A percentile compares a stretch with the other conserved stretches of the same genome.
phyloP scores from a whole-genome alignment of 2,329 filamentous ascomycete genomes.

The Elsinoe necatrix region DNA sequence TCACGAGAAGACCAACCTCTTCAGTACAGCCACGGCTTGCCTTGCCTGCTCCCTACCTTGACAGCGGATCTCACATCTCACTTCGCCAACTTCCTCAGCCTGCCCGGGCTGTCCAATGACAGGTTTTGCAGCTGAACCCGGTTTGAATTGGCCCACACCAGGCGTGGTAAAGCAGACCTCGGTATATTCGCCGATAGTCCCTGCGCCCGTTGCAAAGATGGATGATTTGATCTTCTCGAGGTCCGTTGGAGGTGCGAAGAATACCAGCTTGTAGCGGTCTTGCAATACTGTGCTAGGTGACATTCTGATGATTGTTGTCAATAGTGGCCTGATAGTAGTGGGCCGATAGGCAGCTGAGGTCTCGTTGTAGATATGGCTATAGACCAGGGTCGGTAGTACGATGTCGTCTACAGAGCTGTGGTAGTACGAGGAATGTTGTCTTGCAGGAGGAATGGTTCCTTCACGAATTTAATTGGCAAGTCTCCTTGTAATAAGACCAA shows the following conservation, averaged over 20 bases:
- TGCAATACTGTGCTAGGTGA: constrained; percentile 6
- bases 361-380: too few species aligned
- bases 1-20: constrained; percentile 42
- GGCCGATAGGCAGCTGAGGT: too few species aligned
- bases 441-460: too few species aligned
- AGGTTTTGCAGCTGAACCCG: constrained; percentile 53
- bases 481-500: too few species aligned
- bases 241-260: constrained; percentile 34
- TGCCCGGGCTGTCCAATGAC: constrained; percentile 51
- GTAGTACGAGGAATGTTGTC: too few species aligned
- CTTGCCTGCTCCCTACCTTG: constrained; percentile 49
- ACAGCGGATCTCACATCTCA: constrained; percentile 55
- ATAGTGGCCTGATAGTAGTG: not conserved
- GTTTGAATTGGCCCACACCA: constrained; percentile 59
- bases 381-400: too few species aligned
- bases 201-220: constrained; percentile 40
- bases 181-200: constrained; percentile 36
- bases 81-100: constrained; percentile 53
- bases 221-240: constrained; percentile 35
- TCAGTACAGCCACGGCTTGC: constrained; percentile 55
- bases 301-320: not conserved
- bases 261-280: constrained; percentile 36
- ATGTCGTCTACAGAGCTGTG: too few species aligned
- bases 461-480: too few species aligned
- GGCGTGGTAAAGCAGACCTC: constrained; percentile 35